A percentile compares a stretch with the other conserved stretches of the same genome.
Evolutionary conservation across 805 yeast species (phyloP).

Genomic region (Komagataella ulmi): DNA sequence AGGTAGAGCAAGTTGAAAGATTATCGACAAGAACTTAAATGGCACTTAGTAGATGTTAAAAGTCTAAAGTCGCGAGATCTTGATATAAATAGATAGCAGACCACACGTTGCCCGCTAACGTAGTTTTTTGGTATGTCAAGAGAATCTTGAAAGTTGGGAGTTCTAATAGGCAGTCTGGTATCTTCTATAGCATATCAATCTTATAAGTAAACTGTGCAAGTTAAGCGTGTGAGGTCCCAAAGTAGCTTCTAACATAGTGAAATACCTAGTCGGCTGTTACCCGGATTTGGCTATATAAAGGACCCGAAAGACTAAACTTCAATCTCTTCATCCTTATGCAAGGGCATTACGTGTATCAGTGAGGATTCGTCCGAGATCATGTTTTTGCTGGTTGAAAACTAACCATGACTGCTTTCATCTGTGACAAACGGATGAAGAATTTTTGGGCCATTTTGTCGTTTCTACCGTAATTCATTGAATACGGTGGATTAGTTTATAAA

Average conservation of each 20-base stretch:
- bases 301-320: conserved; percentile 1
- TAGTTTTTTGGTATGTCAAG: background rate
- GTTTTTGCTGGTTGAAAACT: conserved; percentile 99
- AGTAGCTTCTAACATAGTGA: no score
- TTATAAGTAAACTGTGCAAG: background rate
- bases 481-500: background rate
- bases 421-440: conserved; percentile 51
- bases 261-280: background rate
- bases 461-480: background rate
- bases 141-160: background rate
- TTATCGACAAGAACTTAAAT: background rate
- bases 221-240: no score
- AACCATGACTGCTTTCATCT: conserved; percentile 76
- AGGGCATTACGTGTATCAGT: conserved; percentile 99
- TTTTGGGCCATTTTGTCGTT: conserved; percentile 36
- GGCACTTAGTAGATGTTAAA: background rate
- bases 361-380: conserved; percentile 99
- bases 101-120: background rate
- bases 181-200: background rate
- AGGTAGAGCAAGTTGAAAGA: background rate
- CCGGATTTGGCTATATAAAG: background rate
- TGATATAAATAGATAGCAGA: background rate
- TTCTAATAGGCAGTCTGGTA: no score
- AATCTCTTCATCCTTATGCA: conserved; percentile 83
- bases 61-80: background rate